These are phyloP conservation scores for Saksenaea vasiformis DNA, from an alignment of 371 early-diverging fungal species.

Conservation along the genomic window DNA sequence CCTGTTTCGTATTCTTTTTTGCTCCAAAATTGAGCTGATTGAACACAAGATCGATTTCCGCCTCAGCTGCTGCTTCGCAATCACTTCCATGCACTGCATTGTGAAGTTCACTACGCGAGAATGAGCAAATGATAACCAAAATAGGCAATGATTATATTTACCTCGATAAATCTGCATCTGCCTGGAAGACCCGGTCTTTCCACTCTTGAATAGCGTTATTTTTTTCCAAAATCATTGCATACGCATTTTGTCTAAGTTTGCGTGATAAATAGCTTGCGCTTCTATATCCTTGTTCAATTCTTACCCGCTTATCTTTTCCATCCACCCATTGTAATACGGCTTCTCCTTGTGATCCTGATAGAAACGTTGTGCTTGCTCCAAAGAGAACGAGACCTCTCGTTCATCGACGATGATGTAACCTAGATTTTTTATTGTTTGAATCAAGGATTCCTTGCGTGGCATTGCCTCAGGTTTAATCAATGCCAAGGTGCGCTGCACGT, in stretches of 20 bases:
- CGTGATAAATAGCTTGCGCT: neutral
- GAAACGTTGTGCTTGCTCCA: conserved; percentile 59
- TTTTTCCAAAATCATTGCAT: conserved; percentile 67
- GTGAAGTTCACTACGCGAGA: conserved; percentile 42
- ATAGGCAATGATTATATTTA: conserved; percentile 12
- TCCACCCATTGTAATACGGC: conserved; percentile 69
- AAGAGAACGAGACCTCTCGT: conserved; percentile 54
- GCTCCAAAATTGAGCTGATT: neutral
- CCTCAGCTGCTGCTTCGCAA: conserved; percentile 61
- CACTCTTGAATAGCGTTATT: conserved; percentile 66
- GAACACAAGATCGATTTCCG: conserved; percentile 71
- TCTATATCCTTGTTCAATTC: neutral
- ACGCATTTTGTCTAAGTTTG: conserved; percentile 40
- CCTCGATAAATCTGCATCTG: conserved; percentile 55
- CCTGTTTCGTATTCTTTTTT: neutral
- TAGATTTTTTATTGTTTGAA: conserved; percentile 50
- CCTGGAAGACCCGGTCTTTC: conserved; percentile 70
- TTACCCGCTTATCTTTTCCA: conserved; percentile 75
- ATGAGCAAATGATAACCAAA: conserved; percentile 2
- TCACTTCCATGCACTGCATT: conserved; percentile 82
- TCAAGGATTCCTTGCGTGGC: conserved; percentile 57
- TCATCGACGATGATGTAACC: conserved; percentile 65
- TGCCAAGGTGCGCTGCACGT: conserved; percentile 24
- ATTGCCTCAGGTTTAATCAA: conserved; percentile 44
- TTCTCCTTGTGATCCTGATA: conserved; percentile 74